phyloP scores from a whole-genome alignment of 306 rosid species.

The Casuarina glauca region DNA sequence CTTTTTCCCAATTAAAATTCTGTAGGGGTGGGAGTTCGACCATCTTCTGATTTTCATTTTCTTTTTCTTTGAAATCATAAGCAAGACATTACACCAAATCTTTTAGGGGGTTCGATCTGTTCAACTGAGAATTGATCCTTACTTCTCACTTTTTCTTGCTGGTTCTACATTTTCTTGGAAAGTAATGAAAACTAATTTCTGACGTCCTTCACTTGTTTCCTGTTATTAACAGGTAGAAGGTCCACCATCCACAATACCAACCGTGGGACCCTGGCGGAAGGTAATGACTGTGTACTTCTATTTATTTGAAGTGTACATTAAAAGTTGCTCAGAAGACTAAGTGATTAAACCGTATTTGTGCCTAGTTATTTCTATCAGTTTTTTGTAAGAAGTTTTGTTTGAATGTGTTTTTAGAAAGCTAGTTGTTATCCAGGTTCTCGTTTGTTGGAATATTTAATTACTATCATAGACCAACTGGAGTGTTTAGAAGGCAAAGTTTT shows the following conservation, averaged over 20 bases:
- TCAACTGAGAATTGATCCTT: not conserved
- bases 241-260: slow-evolving; percentile 67
- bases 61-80: not conserved
- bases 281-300: slow-evolving; percentile 34
- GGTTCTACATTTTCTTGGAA: slow-evolving; percentile 19
- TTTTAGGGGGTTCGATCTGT: not conserved
- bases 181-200: not conserved
- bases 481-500: not conserved
- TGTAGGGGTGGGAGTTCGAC: not conserved
- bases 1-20: not conserved
- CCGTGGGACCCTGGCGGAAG: slow-evolving; percentile 99
- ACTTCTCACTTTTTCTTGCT: not conserved
- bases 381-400: not conserved
- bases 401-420: not conserved
- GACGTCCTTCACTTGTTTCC: slow-evolving; percentile 19
- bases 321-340: not conserved
- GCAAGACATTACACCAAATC: not conserved
- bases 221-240: slow-evolving; percentile 63
- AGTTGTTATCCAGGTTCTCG: slow-evolving; percentile 8
- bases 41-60: not conserved
- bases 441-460: slow-evolving; percentile 1
- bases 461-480: not conserved
- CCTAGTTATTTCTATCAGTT: not conserved
- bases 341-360: not conserved
- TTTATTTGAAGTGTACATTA: not conserved